These are phyloP conservation scores for Rhododendron ferrugineum DNA, from an alignment of 148 eudicot genomes.

Conservation along the genomic window DNA sequence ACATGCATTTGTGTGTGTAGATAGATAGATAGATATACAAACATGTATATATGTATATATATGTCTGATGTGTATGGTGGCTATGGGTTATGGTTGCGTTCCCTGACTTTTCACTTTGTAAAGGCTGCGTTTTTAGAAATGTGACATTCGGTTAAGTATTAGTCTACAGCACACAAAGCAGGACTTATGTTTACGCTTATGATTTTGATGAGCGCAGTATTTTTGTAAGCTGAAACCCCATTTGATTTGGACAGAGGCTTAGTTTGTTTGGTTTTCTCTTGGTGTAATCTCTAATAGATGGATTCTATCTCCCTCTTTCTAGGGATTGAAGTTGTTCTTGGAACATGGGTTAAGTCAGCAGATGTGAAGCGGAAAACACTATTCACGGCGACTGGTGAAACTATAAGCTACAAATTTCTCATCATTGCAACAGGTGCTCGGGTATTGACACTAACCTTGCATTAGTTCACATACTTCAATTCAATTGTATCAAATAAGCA, in stretches of 20 bases:
- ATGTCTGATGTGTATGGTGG: neutral
- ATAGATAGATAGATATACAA: neutral
- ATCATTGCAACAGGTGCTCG: conserved; percentile 98
- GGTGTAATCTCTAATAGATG: conserved; percentile 3
- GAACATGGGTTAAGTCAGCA: conserved; percentile 83
- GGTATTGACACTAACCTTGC: conserved; percentile 53
- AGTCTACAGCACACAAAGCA: neutral
- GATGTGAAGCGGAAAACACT: conserved; percentile 90
- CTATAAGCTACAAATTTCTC: conserved; percentile 88
- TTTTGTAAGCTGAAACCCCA: neutral
- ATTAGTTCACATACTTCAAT: conserved; percentile 3
- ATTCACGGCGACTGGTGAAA: conserved; percentile 87
- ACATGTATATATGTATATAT: neutral
- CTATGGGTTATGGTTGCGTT: neutral
- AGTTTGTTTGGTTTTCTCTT: neutral
- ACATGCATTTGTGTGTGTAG: neutral
- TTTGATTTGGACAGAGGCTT: neutral
- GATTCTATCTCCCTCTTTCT: conserved; percentile 8
- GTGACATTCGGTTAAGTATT: neutral
- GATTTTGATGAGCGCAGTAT: neutral
- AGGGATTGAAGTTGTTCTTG: conserved; percentile 97
- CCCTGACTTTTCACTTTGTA: neutral
- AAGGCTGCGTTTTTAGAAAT: neutral
- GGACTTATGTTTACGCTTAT: neutral
- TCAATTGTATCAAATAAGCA: conserved; percentile 1